Conservation (phyloP, 2,329 filamentous ascomycete species). For the Penicillium sclerotiorum region DNA sequence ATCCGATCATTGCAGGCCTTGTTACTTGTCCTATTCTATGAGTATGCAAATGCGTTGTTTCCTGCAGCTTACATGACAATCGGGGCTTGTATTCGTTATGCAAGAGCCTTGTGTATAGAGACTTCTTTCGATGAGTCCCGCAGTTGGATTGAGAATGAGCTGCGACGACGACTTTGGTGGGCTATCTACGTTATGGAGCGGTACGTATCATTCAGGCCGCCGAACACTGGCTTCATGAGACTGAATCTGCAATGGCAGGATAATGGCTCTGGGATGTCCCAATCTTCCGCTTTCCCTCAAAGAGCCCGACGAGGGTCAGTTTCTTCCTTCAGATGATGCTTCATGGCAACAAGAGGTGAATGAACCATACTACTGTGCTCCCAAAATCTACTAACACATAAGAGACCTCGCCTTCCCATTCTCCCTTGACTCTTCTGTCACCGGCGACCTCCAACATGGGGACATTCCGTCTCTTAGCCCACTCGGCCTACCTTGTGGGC, state of each 20-base stretch:
- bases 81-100: slow-evolving; percentile 50
- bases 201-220: slow-evolving; percentile 24
- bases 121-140: slow-evolving; percentile 25
- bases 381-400: neutral
- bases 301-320: slow-evolving; percentile 8
- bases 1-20: slow-evolving; percentile 51
- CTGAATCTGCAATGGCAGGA: neutral
- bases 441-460: slow-evolving; percentile 17
- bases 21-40: slow-evolving; percentile 52
- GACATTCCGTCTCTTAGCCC: slow-evolving; percentile 16
- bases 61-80: slow-evolving; percentile 55
- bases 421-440: slow-evolving; percentile 11
- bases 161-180: slow-evolving; percentile 54
- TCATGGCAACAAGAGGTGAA: slow-evolving; percentile 14
- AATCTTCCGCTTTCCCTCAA: slow-evolving; percentile 4
- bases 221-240: neutral
- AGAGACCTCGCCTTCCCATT: slow-evolving; percentile 1
- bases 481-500: slow-evolving; percentile 14
- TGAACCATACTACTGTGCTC: neutral
- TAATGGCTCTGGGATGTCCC: slow-evolving; percentile 15
- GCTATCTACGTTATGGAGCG: slow-evolving; percentile 52
- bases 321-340: slow-evolving; percentile 11
- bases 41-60: slow-evolving; percentile 54
- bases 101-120: slow-evolving; percentile 50
- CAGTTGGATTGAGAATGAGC: slow-evolving; percentile 54